These are phyloP conservation scores for Epichloe baconii DNA, from an alignment of 2,329 filamentous ascomycete species.

Conservation along the genomic window DNA sequence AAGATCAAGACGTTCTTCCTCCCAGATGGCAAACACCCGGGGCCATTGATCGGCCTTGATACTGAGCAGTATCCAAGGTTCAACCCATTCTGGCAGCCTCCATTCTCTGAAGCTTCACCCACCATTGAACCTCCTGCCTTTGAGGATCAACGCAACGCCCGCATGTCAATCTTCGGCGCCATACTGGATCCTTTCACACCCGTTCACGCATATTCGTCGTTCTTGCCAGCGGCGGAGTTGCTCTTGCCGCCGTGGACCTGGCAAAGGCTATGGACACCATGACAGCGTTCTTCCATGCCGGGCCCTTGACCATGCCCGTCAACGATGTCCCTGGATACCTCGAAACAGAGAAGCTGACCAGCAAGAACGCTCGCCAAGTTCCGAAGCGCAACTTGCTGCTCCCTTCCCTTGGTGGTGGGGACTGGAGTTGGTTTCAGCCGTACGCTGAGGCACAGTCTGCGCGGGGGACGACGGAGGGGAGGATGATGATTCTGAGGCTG, in stretches of 20 bases:
- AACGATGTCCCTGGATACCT: constrained; percentile 1
- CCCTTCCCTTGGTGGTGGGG: background rate
- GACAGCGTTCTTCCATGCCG: constrained; percentile 27
- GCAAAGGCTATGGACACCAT: constrained; percentile 24
- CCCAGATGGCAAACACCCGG: too few relatives aligned
- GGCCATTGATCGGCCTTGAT: too few relatives aligned
- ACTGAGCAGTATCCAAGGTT: too few relatives aligned
- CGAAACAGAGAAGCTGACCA: background rate
- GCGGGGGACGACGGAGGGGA: too few relatives aligned
- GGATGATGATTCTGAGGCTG: too few relatives aligned
- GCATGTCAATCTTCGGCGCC: constrained; percentile 13
- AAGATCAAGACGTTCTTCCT: too few relatives aligned
- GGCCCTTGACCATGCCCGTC: constrained; percentile 16
- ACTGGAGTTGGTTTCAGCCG: background rate
- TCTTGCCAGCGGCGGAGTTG: constrained; percentile 19
- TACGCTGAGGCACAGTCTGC: background rate
- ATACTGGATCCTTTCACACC: constrained; percentile 26
- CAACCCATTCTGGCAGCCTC: too few relatives aligned
- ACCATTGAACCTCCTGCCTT: too few relatives aligned
- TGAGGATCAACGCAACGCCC: too few relatives aligned
- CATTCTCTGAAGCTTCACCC: constrained; percentile 1
- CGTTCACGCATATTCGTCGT: constrained; percentile 20
- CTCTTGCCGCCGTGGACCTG: constrained; percentile 23
- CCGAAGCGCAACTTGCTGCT: background rate
- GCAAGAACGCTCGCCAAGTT: background rate